These are phyloP conservation scores for Backusella tarrabulga DNA, from an alignment of 192 early-diverging fungal species.

Conservation along the genomic window DNA sequence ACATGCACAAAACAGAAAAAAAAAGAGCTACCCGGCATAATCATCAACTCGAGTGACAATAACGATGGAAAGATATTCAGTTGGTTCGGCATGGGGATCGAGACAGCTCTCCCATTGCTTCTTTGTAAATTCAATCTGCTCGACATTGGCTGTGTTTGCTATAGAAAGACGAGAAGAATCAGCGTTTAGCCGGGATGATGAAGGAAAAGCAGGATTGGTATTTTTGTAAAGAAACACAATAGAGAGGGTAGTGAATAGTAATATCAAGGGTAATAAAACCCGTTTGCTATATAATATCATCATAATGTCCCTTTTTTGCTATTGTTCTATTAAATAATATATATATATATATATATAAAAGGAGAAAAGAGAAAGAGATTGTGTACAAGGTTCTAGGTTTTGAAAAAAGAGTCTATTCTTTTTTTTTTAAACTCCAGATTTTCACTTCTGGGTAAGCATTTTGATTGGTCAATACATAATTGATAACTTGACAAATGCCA, in stretches of 20 bases:
- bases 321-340: background rate
- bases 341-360: background rate
- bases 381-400: background rate
- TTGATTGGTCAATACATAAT: background rate
- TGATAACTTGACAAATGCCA: background rate
- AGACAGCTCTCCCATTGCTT: constrained; percentile 27
- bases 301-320: background rate
- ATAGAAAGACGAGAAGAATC: background rate
- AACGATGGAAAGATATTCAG: constrained; percentile 34
- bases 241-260: background rate
- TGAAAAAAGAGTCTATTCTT: background rate
- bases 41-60: constrained; percentile 38
- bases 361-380: background rate
- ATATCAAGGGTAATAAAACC: background rate
- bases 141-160: constrained; percentile 12
- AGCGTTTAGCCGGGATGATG: background rate
- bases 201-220: background rate
- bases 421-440: background rate
- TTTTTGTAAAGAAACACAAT: constrained; percentile 7
- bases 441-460: background rate
- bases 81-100: constrained; percentile 8
- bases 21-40: constrained; percentile 32
- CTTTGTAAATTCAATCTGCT: constrained; percentile 15
- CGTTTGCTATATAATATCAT: constrained; percentile 1
- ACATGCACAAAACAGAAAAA: background rate